These are phyloP conservation scores for Metschnikowia anglica DNA, from an alignment of 805 yeast species.

Conservation along the genomic window DNA sequence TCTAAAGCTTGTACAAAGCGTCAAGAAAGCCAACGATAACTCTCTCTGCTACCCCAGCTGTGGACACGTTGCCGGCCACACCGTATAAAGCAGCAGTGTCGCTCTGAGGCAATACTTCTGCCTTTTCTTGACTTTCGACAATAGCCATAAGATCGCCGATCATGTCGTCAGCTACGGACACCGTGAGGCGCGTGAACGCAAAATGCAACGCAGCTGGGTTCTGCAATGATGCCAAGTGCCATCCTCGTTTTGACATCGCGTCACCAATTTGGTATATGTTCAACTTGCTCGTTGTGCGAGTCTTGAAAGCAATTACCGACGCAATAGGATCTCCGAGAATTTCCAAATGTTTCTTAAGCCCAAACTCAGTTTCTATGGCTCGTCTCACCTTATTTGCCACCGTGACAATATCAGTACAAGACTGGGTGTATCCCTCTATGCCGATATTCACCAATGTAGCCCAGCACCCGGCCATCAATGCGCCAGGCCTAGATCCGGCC, in stretches of 20 bases:
- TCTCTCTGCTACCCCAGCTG: constrained; percentile 79
- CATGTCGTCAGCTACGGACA: constrained; percentile 59
- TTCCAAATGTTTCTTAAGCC: constrained; percentile 52
- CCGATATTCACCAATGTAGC: constrained; percentile 86
- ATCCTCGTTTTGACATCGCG: constrained; percentile 60
- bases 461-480: constrained; percentile 98
- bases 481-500: constrained; percentile 97
- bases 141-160: constrained; percentile 48
- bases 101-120: constrained; percentile 30
- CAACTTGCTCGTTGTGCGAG: constrained; percentile 36
- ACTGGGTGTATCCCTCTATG: constrained; percentile 70
- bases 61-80: constrained; percentile 87
- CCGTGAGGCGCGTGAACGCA: constrained; percentile 77
- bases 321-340: constrained; percentile 83
- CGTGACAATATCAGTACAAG: constrained; percentile 63
- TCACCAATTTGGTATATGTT: constrained; percentile 83
- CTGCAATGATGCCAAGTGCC: constrained; percentile 90
- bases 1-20: constrained; percentile 58
- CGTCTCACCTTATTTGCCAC: constrained; percentile 60
- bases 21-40: constrained; percentile 81
- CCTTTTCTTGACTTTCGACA: constrained; percentile 40
- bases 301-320: constrained; percentile 79
- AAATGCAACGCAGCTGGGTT: constrained; percentile 88
- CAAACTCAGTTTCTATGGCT: constrained; percentile 43
- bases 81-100: constrained; percentile 92